A percentile compares a stretch with the other conserved stretches of the same genome.
Conservation (phyloP, 2,329 filamentous ascomycete species). For the Curvularia hawaiiensis region DNA sequence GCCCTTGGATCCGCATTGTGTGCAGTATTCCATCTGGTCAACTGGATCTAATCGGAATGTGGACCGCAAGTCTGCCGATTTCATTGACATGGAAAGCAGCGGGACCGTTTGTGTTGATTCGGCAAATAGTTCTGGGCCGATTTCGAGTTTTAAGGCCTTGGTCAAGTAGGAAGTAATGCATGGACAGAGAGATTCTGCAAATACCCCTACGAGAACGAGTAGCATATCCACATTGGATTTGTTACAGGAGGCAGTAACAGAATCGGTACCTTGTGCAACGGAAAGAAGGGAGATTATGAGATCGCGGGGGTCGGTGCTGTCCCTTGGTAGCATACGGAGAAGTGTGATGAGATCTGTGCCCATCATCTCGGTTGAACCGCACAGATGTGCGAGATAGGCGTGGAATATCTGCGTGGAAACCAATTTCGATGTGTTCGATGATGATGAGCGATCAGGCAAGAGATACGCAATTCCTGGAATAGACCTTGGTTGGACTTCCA, state of each 20-base stretch:
- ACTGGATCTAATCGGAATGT: not conserved
- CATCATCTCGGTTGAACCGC: not conserved
- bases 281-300: conserved; percentile 2
- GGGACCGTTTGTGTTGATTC: not conserved
- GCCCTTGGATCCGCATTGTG: not conserved
- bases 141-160: not conserved
- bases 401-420: not conserved
- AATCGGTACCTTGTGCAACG: not conserved
- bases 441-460: not conserved
- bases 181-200: not conserved
- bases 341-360: not conserved
- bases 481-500: not conserved
- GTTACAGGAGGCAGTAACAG: not conserved
- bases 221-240: not conserved
- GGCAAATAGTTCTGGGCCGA: not conserved
- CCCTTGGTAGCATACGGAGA: not conserved
- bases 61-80: not conserved
- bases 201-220: not conserved
- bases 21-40: not conserved
- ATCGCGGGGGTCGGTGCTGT: not conserved
- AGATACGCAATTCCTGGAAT: not conserved
- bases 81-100: not conserved
- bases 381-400: not conserved
- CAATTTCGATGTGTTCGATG: not conserved
- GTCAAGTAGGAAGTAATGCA: not conserved